Conservation (phyloP, 345 rosid genomes). For the Citrus sp. region DNA sequence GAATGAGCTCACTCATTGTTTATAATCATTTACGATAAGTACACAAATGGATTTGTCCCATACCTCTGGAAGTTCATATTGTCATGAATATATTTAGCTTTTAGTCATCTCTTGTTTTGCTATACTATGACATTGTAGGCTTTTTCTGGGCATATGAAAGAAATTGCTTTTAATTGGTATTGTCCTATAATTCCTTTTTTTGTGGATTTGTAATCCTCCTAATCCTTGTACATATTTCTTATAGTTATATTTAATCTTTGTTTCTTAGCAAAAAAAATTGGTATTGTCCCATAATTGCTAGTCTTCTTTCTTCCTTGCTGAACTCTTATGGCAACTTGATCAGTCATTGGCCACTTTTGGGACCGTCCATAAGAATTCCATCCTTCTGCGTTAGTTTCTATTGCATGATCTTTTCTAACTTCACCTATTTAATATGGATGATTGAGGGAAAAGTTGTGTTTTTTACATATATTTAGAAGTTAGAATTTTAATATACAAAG, state of each 20-base stretch:
- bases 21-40: background rate
- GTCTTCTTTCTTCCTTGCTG: conserved; percentile 1
- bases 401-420: background rate
- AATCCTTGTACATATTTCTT: no score
- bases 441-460: background rate
- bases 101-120: background rate
- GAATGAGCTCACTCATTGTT: background rate
- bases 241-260: no score
- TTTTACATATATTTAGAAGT: background rate
- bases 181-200: no score
- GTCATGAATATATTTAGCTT: background rate
- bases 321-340: background rate
- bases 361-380: background rate
- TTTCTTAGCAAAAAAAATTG: no score
- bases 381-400: background rate
- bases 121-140: background rate
- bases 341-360: background rate
- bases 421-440: background rate
- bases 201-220: no score
- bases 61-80: background rate
- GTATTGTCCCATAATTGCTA: background rate
- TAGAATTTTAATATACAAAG: background rate
- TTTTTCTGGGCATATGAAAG: background rate
- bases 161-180: background rate
- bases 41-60: background rate